Conservation (phyloP, 2,329 filamentous ascomycete species). For the Endoconidiophora laricicola region DNA sequence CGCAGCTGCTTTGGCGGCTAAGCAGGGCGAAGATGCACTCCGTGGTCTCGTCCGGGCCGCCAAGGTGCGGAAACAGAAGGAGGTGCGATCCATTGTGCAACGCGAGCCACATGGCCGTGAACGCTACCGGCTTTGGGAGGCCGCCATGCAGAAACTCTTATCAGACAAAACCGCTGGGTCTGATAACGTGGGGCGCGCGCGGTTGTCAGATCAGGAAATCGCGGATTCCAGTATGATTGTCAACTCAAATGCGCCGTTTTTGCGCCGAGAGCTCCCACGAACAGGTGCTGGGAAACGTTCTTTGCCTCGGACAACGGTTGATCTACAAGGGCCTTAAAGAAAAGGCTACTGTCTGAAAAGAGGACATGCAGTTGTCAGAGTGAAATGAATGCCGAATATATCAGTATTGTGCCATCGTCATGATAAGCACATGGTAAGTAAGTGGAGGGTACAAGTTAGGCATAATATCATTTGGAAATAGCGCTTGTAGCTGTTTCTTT, state of each 20-base stretch:
- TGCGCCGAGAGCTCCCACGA: conserved; percentile 8
- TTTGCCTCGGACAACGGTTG: conserved; percentile 5
- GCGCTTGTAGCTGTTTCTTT: too few species aligned
- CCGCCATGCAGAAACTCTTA: conserved; percentile 41
- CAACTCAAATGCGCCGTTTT: conserved; percentile 21
- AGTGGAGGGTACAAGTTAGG: too few species aligned
- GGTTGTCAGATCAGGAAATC: conserved; percentile 25
- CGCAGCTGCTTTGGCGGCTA: conserved; percentile 41
- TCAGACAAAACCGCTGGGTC: conserved; percentile 17
- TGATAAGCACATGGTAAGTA: too few species aligned
- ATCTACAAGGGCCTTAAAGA: conserved; percentile 7
- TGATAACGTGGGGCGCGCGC: not conserved
- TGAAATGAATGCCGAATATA: too few species aligned
- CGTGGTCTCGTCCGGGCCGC: conserved; percentile 42
- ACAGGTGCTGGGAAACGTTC: conserved; percentile 10
- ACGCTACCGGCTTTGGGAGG: conserved; percentile 44
- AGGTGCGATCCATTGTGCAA: conserved; percentile 39
- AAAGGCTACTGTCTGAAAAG: not conserved
- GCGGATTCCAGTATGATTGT: conserved; percentile 50
- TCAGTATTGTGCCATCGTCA: too few species aligned
- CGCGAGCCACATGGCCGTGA: conserved; percentile 34
- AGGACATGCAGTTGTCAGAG: too few species aligned
- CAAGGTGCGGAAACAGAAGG: conserved; percentile 48
- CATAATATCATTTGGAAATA: too few species aligned
- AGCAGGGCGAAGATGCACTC: conserved; percentile 45